Evolutionary conservation across 768 basidiomycete species (phyloP).

Genomic region (Mrakia frigida): DNA sequence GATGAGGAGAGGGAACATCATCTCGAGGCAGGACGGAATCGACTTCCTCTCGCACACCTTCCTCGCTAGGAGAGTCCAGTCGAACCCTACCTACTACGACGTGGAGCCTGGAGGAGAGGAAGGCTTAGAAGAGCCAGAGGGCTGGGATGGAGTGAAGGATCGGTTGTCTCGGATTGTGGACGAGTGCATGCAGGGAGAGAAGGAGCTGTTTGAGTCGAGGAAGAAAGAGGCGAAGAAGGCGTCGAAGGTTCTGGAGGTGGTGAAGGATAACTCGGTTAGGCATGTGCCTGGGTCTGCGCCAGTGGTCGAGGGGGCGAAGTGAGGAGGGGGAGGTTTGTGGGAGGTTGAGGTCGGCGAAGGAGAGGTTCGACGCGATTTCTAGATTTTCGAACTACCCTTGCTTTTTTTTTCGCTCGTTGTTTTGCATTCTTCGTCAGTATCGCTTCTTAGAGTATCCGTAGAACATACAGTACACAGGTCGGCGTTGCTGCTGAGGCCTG

Average conservation of each 20-base stretch:
- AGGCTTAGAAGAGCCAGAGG: background rate
- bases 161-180: slow-evolving; percentile 25
- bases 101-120: slow-evolving; percentile 17
- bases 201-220: background rate
- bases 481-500: no score
- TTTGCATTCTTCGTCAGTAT: no score
- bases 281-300: slow-evolving; percentile 28
- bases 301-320: background rate
- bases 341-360: no score
- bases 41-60: slow-evolving; percentile 78
- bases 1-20: slow-evolving; percentile 39
- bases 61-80: slow-evolving; percentile 61
- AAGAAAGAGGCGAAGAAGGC: slow-evolving; percentile 2
- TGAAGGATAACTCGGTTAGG: slow-evolving; percentile 11
- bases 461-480: no score
- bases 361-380: no score
- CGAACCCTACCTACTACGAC: slow-evolving; percentile 77
- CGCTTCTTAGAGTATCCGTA: no score
- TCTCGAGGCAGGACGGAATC: slow-evolving; percentile 61
- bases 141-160: slow-evolving; percentile 1
- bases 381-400: no score
- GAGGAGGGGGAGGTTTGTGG: background rate
- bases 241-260: slow-evolving; percentile 14
- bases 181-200: slow-evolving; percentile 16
- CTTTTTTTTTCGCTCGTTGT: no score